phyloP scores from a whole-genome alignment of 2,329 filamentous ascomycete species.

The Calonectria pseudoreteaudii region DNA sequence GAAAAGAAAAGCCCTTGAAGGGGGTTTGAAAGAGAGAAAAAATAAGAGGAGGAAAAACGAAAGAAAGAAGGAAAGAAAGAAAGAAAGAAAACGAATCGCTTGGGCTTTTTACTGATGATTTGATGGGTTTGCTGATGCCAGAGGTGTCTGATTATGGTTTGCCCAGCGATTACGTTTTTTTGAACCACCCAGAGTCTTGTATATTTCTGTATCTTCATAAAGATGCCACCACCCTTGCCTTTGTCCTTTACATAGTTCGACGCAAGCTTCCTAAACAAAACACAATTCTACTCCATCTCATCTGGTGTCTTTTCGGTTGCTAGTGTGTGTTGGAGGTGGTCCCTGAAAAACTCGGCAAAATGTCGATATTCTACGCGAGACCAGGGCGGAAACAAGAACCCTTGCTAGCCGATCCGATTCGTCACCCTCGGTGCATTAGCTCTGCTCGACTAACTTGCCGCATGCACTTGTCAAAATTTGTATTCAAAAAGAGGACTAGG shows the following conservation, averaged over 20 bases:
- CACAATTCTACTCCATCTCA: background rate
- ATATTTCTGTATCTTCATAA: slow-evolving; percentile 5
- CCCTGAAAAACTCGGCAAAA: background rate
- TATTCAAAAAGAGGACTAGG: background rate
- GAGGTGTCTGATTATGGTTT: background rate
- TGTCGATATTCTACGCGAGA: background rate
- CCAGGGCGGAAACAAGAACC: background rate
- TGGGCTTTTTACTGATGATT: background rate
- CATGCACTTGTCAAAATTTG: background rate
- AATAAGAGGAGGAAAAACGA: too few species aligned
- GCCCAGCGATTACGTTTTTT: slow-evolving; percentile 2
- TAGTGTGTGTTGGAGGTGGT: too few species aligned
- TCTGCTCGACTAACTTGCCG: background rate
- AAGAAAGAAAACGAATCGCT: background rate
- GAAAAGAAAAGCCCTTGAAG: background rate
- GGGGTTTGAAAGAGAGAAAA: background rate
- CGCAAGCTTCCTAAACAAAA: slow-evolving; percentile 1
- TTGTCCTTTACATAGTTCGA: background rate
- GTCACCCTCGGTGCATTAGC: background rate
- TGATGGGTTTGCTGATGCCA: background rate
- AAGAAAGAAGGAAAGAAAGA: background rate
- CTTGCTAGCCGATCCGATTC: background rate
- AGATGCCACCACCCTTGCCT: background rate
- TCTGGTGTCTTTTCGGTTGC: background rate
- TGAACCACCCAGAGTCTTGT: background rate